Base-by-base conservation (phyloP, 257 asterid species). In the Lycium barbarum region DNA sequence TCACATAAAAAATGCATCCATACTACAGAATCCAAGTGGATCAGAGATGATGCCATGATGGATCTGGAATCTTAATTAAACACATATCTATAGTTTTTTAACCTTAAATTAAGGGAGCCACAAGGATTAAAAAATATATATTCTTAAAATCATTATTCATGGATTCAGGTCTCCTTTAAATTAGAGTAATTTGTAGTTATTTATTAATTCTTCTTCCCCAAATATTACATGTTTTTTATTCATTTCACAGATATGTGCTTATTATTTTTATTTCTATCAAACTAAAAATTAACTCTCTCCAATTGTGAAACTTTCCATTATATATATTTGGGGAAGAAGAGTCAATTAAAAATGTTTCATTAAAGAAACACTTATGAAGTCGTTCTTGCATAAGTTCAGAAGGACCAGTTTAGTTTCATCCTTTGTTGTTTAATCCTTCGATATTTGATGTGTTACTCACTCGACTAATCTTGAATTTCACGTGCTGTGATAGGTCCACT, bases 401-500 rank as follows among this genome's bases (percentile, higher is more conserved):
- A 68, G 53, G 7, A 11, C 13, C 15, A 68, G 7, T 68, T 68
- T 68, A 1, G 13, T 15, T 61, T n/a, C 67, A 18, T n/a, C 66
- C 7, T 61, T 26, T 61, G 7, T n/a, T 20, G 5, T n/a, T 7
- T 61, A n/a, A 61, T n/a, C 7, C 13, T 35, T 14, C 35, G 47
- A 0, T 35, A 13, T 67, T 14, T 0, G 0, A 67, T 35, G 9
- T 68, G 13, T 68, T 26, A 36, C 0, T 36, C 0, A 36, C 3
- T 0, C 5, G 47, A 35, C 0, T 68, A 36, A 68, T 68, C 38
- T 68, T 14, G 6, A 68, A 26, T 26, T 67, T 67, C 0, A 13
- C 2, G 6, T 1, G 33, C 33, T 0, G 7, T 66, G 0, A 0
- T 33, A 66, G 2, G 0, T 66, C 0, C 0, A 67, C 33, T 26